Conservation (phyloP, 2,329 filamentous ascomycete species). For the Cladosporium sp. region DNA sequence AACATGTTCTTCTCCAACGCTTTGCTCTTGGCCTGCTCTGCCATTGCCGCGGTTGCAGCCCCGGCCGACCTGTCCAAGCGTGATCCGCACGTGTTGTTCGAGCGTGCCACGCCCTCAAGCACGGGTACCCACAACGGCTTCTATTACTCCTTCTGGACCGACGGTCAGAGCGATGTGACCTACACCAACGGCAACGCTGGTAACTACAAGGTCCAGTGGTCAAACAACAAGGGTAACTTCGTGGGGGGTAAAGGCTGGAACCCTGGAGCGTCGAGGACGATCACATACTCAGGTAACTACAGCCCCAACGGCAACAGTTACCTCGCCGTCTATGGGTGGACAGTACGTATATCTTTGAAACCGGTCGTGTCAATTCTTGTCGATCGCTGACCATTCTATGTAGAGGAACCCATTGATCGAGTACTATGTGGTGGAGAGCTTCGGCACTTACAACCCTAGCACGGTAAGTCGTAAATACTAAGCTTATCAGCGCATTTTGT, state of each 20-base stretch:
- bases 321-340: constrained; percentile 55
- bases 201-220: constrained; percentile 43
- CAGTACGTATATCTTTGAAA: constrained; percentile 16
- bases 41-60: constrained; percentile 8
- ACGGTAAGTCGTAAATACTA: neutral
- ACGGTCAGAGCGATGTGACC: constrained; percentile 45
- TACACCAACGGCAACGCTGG: constrained; percentile 53
- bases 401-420: constrained; percentile 45
- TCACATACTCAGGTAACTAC: constrained; percentile 46
- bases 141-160: constrained; percentile 59
- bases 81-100: constrained; percentile 1
- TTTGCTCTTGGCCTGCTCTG: constrained; percentile 10
- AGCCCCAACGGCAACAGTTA: constrained; percentile 47
- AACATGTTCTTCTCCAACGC: constrained; percentile 12
- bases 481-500: too few species aligned
- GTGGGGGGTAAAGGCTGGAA: constrained; percentile 39
- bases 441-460: constrained; percentile 42
- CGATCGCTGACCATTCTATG: neutral
- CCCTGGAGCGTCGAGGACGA: constrained; percentile 33
- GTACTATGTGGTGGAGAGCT: constrained; percentile 53
- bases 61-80: constrained; percentile 8
- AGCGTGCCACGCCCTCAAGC: constrained; percentile 38
- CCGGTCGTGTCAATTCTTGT: neutral
- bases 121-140: constrained; percentile 51
- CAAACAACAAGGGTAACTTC: constrained; percentile 45